Evolutionary conservation across 345 rosid species (phyloP).

Genomic region (Syzygium oleosum): DNA sequence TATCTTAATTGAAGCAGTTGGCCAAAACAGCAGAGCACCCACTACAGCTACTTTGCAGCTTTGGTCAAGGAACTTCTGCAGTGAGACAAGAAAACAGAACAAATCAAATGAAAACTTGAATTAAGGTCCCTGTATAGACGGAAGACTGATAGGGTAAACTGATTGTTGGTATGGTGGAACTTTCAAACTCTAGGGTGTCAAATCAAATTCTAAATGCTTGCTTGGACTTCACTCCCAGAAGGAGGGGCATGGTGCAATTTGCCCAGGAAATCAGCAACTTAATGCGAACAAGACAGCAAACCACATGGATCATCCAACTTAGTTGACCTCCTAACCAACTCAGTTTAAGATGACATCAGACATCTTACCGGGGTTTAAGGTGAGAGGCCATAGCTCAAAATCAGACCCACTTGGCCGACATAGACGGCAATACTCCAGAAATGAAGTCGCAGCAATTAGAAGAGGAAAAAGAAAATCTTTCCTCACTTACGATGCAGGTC

Average conservation of each 20-base stretch:
- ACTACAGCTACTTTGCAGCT: background rate
- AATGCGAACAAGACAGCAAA: background rate
- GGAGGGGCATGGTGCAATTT: background rate
- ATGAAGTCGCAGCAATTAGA: background rate
- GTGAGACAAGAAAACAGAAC: background rate
- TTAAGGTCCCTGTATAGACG: background rate
- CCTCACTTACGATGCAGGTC: background rate
- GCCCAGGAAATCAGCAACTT: background rate
- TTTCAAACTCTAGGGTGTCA: background rate
- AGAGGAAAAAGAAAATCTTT: background rate
- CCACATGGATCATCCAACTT: background rate
- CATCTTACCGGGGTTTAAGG: background rate
- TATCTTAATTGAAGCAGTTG: background rate
- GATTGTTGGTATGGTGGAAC: background rate
- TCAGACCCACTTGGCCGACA: background rate
- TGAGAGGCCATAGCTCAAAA: background rate
- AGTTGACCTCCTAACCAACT: background rate
- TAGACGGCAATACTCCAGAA: background rate
- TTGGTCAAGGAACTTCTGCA: background rate
- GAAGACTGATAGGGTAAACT: background rate
- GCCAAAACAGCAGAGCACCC: background rate
- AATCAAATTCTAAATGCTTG: background rate
- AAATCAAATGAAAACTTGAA: background rate
- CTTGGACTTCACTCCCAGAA: background rate
- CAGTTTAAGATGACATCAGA: background rate